A percentile compares a stretch with the other conserved stretches of the same genome.
These are phyloP conservation scores for Verruconis gallopava DNA, from an alignment of 2,329 filamentous ascomycete species.

Conservation along the genomic window DNA sequence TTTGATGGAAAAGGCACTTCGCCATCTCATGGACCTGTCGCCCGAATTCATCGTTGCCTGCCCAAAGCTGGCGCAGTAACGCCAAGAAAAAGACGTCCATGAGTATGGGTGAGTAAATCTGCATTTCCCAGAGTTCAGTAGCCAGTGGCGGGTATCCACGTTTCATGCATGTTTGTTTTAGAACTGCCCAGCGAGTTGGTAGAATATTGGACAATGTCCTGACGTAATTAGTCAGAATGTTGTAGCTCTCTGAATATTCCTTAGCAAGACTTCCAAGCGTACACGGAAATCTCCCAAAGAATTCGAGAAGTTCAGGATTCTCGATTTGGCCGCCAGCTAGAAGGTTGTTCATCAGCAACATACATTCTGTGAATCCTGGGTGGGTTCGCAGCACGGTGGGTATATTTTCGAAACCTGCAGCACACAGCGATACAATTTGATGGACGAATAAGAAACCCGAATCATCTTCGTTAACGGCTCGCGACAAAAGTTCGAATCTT, in stretches of 20 bases:
- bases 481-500: background rate
- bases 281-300: constrained; percentile 4
- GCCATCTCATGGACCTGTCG: background rate
- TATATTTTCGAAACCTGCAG: constrained; percentile 23
- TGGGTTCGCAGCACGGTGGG: background rate
- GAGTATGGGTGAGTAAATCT: constrained; percentile 3
- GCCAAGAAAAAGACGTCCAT: constrained; percentile 7
- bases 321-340: constrained; percentile 22
- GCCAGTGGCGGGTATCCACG: constrained; percentile 3
- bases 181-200: background rate
- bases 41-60: background rate
- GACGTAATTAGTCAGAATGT: background rate
- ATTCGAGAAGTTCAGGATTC: constrained; percentile 1
- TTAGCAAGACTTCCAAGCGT: background rate
- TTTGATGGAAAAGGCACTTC: too few relatives aligned
- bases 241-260: background rate
- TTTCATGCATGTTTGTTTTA: constrained; percentile 1
- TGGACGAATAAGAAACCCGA: constrained; percentile 7
- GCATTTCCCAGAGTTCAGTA: background rate
- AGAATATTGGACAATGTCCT: background rate
- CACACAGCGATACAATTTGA: constrained; percentile 5
- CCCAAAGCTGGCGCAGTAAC: background rate
- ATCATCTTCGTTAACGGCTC: background rate
- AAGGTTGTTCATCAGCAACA: constrained; percentile 22
- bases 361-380: background rate